Conservation (phyloP, 495 filamentous ascomycete genomes). For the Hypoxylon fuscum region DNA sequence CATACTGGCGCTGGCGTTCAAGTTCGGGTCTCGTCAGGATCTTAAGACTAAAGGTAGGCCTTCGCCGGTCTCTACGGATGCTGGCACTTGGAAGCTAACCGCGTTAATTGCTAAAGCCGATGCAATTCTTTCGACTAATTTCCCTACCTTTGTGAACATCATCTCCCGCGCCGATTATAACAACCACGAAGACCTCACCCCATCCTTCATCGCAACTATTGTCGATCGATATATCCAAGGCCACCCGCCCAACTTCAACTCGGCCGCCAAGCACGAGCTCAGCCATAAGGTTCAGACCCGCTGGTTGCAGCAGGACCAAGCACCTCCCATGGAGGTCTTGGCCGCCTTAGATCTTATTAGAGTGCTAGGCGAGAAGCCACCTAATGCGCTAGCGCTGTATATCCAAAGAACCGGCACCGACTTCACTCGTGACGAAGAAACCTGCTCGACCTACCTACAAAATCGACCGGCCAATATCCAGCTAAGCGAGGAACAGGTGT, state of each 20-base stretch:
- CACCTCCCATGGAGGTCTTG: constrained; percentile 74
- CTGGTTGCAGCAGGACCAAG: constrained; percentile 65
- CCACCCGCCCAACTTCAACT: constrained; percentile 82
- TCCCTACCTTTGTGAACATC: constrained; percentile 75
- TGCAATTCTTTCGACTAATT: constrained; percentile 78
- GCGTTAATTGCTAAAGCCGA: constrained; percentile 68
- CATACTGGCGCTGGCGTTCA: constrained; percentile 88
- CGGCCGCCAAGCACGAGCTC: constrained; percentile 74
- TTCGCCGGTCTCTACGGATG: constrained; percentile 15
- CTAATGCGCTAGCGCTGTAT: constrained; percentile 74
- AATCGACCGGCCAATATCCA: constrained; percentile 71
- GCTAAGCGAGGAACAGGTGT: constrained; percentile 82
- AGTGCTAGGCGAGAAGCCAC: constrained; percentile 66
- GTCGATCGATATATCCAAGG: constrained; percentile 84
- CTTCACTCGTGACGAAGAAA: constrained; percentile 61
- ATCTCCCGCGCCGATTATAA: constrained; percentile 65
- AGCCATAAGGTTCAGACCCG: constrained; percentile 71
- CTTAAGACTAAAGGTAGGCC: constrained; percentile 84
- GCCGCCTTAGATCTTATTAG: constrained; percentile 78
- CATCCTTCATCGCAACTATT: constrained; percentile 74
- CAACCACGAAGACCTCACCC: constrained; percentile 67
- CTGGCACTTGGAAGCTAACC: constrained; percentile 41
- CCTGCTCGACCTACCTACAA: constrained; percentile 64
- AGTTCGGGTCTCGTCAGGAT: constrained; percentile 77
- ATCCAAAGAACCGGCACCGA: constrained; percentile 78